phyloP scores from a whole-genome alignment of 176 grass and related monocot species.

The Elaeis guineensis region DNA sequence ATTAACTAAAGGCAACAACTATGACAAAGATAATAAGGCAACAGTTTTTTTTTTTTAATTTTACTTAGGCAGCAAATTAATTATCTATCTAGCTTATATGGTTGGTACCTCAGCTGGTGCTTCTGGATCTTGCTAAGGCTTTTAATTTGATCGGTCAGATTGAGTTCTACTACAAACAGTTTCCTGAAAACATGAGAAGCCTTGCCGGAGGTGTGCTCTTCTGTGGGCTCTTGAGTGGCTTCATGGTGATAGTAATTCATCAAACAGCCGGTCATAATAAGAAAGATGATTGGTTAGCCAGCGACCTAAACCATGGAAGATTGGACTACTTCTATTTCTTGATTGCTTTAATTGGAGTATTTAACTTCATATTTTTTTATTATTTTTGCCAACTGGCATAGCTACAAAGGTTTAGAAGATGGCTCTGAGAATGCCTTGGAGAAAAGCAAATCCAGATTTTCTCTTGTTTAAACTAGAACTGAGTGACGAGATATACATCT shows the following conservation, averaged over 20 bases:
- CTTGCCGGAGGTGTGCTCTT: conserved; percentile 53
- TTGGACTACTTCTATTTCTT: conserved; percentile 45
- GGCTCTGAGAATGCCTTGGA: too few species aligned
- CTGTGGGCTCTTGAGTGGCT: conserved; percentile 40
- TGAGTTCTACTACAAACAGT: conserved; percentile 81
- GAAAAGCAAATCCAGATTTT: too few species aligned
- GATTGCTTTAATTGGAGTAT: too few species aligned
- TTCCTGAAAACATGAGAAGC: conserved; percentile 80
- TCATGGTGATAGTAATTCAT: conserved; percentile 33
- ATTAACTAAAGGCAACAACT: too few species aligned
- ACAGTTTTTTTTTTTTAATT: too few species aligned
- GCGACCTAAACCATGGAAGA: conserved; percentile 52
- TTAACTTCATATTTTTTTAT: too few species aligned
- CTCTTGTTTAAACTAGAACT: too few species aligned
- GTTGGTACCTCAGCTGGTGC: conserved; percentile 50
- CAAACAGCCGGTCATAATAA: conserved; percentile 3
- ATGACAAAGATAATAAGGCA: too few species aligned
- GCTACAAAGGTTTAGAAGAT: conserved; percentile 28
- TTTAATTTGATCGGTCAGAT: conserved; percentile 61
- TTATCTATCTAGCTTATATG: too few species aligned
- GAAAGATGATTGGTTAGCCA: conserved; percentile 34
- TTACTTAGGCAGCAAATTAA: too few species aligned
- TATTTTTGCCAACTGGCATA: conserved; percentile 51
- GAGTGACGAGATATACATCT: too few species aligned
- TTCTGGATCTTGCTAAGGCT: conserved; percentile 45